Base-by-base conservation (phyloP, 2,329 filamentous ascomycete species). In the Dryadomyces sulphureus region DNA sequence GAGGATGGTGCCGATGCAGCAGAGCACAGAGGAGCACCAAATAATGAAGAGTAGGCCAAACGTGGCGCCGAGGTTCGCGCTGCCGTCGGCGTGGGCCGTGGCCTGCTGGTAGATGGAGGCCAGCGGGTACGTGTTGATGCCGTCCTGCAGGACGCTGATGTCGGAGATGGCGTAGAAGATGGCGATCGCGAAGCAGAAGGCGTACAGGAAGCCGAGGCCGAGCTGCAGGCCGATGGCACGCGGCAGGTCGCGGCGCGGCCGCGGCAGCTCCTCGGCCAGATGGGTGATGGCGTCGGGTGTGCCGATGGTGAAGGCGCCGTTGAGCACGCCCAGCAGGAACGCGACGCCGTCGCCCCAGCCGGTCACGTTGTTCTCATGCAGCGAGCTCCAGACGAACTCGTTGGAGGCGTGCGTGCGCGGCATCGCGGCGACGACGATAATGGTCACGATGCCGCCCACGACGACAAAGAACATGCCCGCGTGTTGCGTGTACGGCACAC, bases 261-360 rank as follows among this genome's bases (percentile, higher is more conserved):
- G 57, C 0, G 62, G 74, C 19, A 79, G 70, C 57, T 80, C 75
- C 57, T 81, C 76, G 5, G 73, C 71, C 54, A 79, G 64, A 58
- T 81, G 77, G 8, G 69, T 72, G 17, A 79, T 74, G 46, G 73
- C 71, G 57, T 82, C 78, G 3, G 77, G 74, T 0, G 75, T 80
- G 17, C 79, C 51, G 22, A 83, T 73, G 19, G 75, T 76, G 55
- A 78, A 82, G 11, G 77, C 75, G 5, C 77, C 79, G 53, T 81
- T 82, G 21, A 83, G 65, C 58, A 82, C 79, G 17, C 79, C 78
- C 1, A 73, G 63, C 22, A 81, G 62, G 51, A 83, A 82, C 2
- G 77, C 76, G n/a, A 82, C 72, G 16, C 76, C 76, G 39, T 74
- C 65, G 53, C 53, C 63, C 73, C 60, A 73, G 44, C 75, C 75